Evolutionary conservation across 2,329 filamentous ascomycete genomes (phyloP).

Genomic region (Sclerotinia spermophila): DNA sequence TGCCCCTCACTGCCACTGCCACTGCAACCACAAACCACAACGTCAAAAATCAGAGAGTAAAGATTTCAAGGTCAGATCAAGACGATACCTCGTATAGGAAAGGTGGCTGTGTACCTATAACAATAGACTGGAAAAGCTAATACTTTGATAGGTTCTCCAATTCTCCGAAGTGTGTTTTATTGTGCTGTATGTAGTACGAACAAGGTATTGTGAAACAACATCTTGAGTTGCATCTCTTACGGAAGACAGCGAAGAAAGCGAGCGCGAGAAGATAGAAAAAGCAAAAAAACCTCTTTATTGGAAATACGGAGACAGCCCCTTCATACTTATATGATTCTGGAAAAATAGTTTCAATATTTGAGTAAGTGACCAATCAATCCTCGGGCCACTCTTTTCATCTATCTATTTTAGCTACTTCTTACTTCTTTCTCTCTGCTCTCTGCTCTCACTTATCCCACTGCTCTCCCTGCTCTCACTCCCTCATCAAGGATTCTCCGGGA

Average conservation of each 20-base stretch:
- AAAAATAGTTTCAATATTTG: neutral
- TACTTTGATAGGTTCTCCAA: slow-evolving; percentile 6
- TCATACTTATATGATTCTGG: neutral
- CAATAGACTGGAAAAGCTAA: neutral
- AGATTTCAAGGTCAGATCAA: neutral
- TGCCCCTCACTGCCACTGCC: too few species aligned
- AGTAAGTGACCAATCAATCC: neutral
- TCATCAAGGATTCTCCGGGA: neutral
- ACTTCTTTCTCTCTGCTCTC: neutral
- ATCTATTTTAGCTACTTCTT: neutral
- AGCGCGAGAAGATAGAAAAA: neutral
- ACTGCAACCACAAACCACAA: neutral
- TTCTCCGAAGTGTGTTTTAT: slow-evolving; percentile 12
- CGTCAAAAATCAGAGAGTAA: neutral
- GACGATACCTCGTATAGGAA: neutral
- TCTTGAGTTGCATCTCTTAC: slow-evolving; percentile 5
- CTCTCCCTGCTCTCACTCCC: too few species aligned
- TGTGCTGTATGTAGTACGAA: slow-evolving; percentile 1
- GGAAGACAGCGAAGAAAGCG: neutral
- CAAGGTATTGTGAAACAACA: slow-evolving; percentile 17
- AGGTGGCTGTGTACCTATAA: neutral
- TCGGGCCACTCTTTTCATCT: neutral
- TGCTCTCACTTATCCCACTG: too few species aligned
- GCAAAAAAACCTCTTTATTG: neutral
- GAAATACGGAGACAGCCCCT: neutral